A percentile compares a stretch with the other conserved stretches of the same genome.
Conservation (phyloP, 208 protist genomes). For the Acanthamoeba lenticulata region DNA sequence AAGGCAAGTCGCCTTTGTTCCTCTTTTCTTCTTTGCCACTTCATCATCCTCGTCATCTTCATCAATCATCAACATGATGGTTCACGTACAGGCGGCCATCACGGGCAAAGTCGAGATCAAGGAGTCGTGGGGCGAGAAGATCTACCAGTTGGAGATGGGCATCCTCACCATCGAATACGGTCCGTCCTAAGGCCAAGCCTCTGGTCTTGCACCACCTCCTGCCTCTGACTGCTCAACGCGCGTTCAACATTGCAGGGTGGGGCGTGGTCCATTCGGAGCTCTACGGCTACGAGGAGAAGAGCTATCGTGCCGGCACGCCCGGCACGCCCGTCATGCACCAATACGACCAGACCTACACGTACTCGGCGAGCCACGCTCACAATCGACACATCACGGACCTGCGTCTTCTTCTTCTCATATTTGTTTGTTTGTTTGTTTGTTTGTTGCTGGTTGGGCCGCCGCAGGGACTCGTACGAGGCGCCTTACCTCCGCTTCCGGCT, state of each 20-base stretch:
- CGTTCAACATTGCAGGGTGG: background rate
- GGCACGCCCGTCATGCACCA: background rate
- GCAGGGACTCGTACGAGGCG: background rate
- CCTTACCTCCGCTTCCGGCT: background rate
- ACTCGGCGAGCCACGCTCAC: background rate
- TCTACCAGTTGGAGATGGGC: constrained; percentile 9
- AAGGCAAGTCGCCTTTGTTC: background rate
- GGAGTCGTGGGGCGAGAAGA: constrained; percentile 19
- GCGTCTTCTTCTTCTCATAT: too few relatives aligned
- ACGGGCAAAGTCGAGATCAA: constrained; percentile 1
- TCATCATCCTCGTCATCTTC: background rate
- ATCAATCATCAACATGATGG: too few relatives aligned
- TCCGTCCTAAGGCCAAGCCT: background rate
- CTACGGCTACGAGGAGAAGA: background rate
- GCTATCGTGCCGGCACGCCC: background rate
- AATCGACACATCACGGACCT: too few relatives aligned
- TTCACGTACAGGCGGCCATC: background rate
- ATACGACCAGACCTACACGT: constrained; percentile 19
- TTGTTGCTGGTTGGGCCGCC: background rate
- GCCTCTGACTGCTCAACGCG: background rate
- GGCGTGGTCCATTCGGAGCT: background rate
- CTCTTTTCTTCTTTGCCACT: background rate
- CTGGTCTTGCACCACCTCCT: background rate
- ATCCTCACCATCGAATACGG: constrained; percentile 38
- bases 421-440: background rate